phyloP scores from a whole-genome alignment of 2,329 filamentous ascomycete genomes.

The Colletotrichum sp. region DNA sequence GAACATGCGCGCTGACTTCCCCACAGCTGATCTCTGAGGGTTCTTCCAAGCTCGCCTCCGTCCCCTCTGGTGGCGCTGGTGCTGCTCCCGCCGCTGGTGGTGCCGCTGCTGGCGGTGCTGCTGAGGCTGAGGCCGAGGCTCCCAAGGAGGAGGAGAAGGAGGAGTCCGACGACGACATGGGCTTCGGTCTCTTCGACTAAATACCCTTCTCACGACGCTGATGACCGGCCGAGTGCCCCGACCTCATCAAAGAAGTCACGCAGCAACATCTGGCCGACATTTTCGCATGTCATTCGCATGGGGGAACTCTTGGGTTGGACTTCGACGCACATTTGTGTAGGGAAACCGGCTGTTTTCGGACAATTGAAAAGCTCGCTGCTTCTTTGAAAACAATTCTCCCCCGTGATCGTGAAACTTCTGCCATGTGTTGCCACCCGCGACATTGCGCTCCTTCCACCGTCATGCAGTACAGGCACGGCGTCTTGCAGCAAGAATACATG shows the following conservation, averaged over 20 bases:
- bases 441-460: not conserved
- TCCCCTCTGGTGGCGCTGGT: conserved; percentile 88
- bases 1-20: not conserved
- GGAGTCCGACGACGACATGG: conserved; percentile 36
- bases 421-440: not conserved
- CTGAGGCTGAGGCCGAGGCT: conserved; percentile 64
- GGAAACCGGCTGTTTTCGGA: conserved; percentile 19
- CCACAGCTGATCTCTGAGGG: conserved; percentile 87
- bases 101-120: conserved; percentile 70
- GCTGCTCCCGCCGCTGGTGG: conserved; percentile 71
- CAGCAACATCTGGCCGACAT: conserved; percentile 32
- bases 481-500: not conserved
- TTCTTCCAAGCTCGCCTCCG: conserved; percentile 92
- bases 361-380: conserved; percentile 20
- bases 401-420: not conserved
- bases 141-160: conserved; percentile 78
- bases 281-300: conserved; percentile 35
- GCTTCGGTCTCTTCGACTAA: conserved; percentile 80
- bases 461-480: not conserved
- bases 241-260: conserved; percentile 38
- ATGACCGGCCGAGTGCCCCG: conserved; percentile 31
- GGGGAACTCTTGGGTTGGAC: conserved; percentile 24
- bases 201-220: conserved; percentile 32
- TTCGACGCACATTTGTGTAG: conserved; percentile 21
- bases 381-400: conserved; percentile 11